Evolutionary conservation across 192 early-diverging fungal species (phyloP).

Genomic region (Bifiguratus adelaidae): DNA sequence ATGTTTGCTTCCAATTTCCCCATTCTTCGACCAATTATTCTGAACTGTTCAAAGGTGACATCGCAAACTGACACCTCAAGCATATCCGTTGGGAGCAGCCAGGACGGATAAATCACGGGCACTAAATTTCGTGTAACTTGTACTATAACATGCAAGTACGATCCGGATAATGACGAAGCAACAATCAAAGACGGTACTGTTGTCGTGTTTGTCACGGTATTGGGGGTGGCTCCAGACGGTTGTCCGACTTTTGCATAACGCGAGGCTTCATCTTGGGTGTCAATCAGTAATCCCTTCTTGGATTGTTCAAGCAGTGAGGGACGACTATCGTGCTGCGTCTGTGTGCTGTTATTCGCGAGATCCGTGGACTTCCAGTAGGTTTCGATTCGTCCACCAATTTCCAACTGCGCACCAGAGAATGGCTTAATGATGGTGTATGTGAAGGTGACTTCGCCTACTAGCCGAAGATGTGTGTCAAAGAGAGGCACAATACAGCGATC

Average conservation of each 20-base stretch:
- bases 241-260: too few relatives aligned
- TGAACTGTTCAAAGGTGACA: slow-evolving; percentile 38
- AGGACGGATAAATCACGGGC: slow-evolving; percentile 77
- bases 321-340: slow-evolving; percentile 13
- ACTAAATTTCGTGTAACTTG: slow-evolving; percentile 83
- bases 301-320: slow-evolving; percentile 5
- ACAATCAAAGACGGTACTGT: slow-evolving; percentile 63
- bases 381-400: slow-evolving; percentile 92
- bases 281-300: too few relatives aligned
- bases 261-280: too few relatives aligned
- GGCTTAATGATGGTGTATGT: slow-evolving; percentile 76
- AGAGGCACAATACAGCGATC: slow-evolving; percentile 47
- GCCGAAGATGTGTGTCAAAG: slow-evolving; percentile 82
- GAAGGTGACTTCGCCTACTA: slow-evolving; percentile 85
- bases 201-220: not conserved
- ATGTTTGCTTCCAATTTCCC: slow-evolving; percentile 5
- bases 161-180: slow-evolving; percentile 81
- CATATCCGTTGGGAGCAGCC: slow-evolving; percentile 49
- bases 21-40: slow-evolving; percentile 20
- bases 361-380: slow-evolving; percentile 99
- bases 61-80: slow-evolving; percentile 43
- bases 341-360: slow-evolving; percentile 31
- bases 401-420: slow-evolving; percentile 77
- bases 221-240: slow-evolving; percentile 9
- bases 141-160: slow-evolving; percentile 83